phyloP scores from a whole-genome alignment of 768 basidiomycete genomes.

The Rhizopogon vesiculosus region DNA sequence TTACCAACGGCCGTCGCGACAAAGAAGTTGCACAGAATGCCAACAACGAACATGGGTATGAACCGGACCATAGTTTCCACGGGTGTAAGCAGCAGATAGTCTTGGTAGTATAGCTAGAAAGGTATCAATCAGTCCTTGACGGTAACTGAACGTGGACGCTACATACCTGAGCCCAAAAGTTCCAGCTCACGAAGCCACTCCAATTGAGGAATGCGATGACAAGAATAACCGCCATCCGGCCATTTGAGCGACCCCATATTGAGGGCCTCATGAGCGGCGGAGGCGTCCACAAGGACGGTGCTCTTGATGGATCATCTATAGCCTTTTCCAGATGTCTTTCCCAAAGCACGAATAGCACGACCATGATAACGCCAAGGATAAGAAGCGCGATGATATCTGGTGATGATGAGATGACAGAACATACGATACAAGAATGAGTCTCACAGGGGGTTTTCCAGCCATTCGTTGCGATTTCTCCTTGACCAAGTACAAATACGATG shows the following conservation, averaged over 20 bases:
- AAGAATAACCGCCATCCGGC: slow-evolving; percentile 59
- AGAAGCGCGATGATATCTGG: slow-evolving; percentile 70
- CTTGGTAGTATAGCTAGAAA: slow-evolving; percentile 65
- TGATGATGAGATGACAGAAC: slow-evolving; percentile 13
- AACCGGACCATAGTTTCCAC: slow-evolving; percentile 61
- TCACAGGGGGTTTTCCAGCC: slow-evolving; percentile 59
- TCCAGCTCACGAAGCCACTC: slow-evolving; percentile 52
- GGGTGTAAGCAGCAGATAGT: slow-evolving; percentile 49
- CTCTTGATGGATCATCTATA: slow-evolving; percentile 8
- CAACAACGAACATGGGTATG: slow-evolving; percentile 67
- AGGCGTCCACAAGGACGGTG: slow-evolving; percentile 30
- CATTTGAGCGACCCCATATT: slow-evolving; percentile 59
- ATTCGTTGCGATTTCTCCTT: slow-evolving; percentile 53
- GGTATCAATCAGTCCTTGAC: slow-evolving; percentile 5
- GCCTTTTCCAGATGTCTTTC: slow-evolving; percentile 52
- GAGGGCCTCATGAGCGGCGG: slow-evolving; percentile 64
- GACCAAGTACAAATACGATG: slow-evolving; percentile 68
- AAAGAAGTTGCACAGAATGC: slow-evolving; percentile 58
- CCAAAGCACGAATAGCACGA: slow-evolving; percentile 60
- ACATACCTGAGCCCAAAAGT: slow-evolving; percentile 43
- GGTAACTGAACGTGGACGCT: slow-evolving; percentile 11
- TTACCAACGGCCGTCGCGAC: slow-evolving; percentile 56
- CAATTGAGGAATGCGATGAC: slow-evolving; percentile 61
- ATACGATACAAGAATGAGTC: slow-evolving; percentile 11
- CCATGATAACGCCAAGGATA: slow-evolving; percentile 52